Conservation (phyloP, 176 grass and related monocot species). For the bread wheat (Triticum aestivum) region DNA sequence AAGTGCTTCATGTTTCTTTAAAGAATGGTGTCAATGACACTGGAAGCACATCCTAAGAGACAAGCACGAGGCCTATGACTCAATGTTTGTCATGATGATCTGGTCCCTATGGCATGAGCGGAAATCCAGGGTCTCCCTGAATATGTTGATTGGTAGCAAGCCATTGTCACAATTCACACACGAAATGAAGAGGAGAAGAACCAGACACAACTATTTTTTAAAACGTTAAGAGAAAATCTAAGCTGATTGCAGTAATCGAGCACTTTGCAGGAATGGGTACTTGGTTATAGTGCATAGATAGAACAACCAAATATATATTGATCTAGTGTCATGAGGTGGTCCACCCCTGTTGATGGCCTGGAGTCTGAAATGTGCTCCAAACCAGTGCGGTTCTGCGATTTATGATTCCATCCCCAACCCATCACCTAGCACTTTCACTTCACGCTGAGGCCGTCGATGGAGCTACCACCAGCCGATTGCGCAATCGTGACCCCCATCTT, state of each 20-base stretch:
- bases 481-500: not conserved
- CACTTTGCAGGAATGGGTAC: not conserved
- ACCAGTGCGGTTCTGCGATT: not conserved
- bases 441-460: not conserved
- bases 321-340: not conserved
- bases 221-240: not conserved
- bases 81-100: not conserved
- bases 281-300: not conserved
- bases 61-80: not conserved
- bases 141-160: not conserved
- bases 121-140: not conserved
- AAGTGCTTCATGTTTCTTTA: not conserved
- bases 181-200: no score
- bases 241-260: not conserved
- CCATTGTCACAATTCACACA: no score
- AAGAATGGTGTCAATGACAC: not conserved
- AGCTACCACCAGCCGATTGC: not conserved
- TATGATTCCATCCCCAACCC: not conserved
- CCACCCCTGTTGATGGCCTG: no score
- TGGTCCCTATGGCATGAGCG: not conserved
- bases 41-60: not conserved
- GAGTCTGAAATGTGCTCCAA: not conserved
- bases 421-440: not conserved
- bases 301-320: not conserved
- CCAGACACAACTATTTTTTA: not conserved